These are phyloP conservation scores for Crithidia fasciculata DNA, from an alignment of 208 protist genomes.

Conservation along the genomic window DNA sequence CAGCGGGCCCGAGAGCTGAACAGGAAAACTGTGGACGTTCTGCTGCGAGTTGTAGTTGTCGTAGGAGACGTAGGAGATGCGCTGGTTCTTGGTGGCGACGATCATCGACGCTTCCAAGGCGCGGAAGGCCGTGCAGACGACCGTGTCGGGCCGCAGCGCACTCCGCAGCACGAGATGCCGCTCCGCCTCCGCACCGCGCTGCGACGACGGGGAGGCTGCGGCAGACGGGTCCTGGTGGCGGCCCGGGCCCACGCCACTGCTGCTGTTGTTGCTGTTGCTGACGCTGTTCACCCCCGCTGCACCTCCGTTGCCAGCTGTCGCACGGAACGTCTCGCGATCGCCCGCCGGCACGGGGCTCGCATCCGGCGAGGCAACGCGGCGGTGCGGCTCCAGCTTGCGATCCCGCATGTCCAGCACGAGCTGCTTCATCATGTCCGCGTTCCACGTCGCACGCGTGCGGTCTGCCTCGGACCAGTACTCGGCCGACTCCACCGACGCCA, in stretches of 20 bases:
- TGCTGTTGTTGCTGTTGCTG: constrained; percentile 12
- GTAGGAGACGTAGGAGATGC: constrained; percentile 76
- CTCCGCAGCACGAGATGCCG: constrained; percentile 70
- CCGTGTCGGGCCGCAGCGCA: constrained; percentile 55
- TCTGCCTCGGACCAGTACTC: constrained; percentile 78
- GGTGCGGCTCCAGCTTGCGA: constrained; percentile 55
- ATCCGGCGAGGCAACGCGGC: constrained; percentile 10
- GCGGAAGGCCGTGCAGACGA: constrained; percentile 74
- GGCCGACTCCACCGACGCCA: constrained; percentile 63
- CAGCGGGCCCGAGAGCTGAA: constrained; percentile 62
- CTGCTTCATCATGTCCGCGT: constrained; percentile 82
- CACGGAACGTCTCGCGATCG: too few species aligned
- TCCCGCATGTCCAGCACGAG: constrained; percentile 82
- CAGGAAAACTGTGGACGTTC: constrained; percentile 65
- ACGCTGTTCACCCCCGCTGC: neutral
- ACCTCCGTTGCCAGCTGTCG: neutral
- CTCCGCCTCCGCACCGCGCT: constrained; percentile 19
- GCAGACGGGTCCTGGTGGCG: constrained; percentile 6
- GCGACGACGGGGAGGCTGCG: neutral
- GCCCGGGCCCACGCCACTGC: neutral
- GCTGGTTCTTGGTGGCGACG: constrained; percentile 72
- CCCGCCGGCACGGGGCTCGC: constrained; percentile 5
- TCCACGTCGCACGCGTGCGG: constrained; percentile 71
- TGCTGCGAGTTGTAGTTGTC: constrained; percentile 73
- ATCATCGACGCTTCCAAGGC: constrained; percentile 79